Evolutionary conservation across 2,329 filamentous ascomycete species (phyloP), one percentile per base, ranked within the genome.

Genomic region (Ophiocordyceps camponoti-saundersi): DNA sequence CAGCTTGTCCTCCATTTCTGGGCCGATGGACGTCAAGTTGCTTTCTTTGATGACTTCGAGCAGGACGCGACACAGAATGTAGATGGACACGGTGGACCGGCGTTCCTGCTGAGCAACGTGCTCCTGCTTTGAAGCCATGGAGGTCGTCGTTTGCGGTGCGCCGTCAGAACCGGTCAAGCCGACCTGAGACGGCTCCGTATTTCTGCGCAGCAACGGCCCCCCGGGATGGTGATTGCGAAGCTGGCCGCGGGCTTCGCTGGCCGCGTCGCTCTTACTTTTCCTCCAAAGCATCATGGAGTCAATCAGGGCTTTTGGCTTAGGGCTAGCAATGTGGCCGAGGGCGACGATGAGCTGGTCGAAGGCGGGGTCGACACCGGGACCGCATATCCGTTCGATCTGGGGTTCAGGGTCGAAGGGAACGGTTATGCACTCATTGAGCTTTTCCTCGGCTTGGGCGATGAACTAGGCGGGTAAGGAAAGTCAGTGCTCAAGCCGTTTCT

Each of bases 251-350:
- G 83, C 81, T 52, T 82, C 77, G 54, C 78, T 82, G 26, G 89
- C 88, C 21, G 83, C 80, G 63, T 96, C 90, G 53, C 88, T 94
- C 67, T 96, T 96, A 53, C 79, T 85, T 64, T 95, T 96, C 48
- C 92, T 80, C 92, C 92, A 98, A 30, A 94, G 75, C 86, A 98
- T 98, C 62, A 98, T 88, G 20, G 86, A 89, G 63, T 98, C 92
- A 57, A 98, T 95, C 46, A 98, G 67, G 6, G 88, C 85, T 60
- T 94, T 96, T 6, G 93, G 93, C 59, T 93, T 94, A 53, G 89
- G 84, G 49, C 87, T 85, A 46, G 90, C 87, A 57, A 98, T 95
- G 60, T 96, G 90, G 3, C 92, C 92, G 39, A 98, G 72, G 16
- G 93, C 92, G 26, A 82, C 80, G 52, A 98, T 93, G 56, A 95